A percentile compares a stretch with the other conserved stretches of the same genome.
These are phyloP conservation scores for Eutrema yunnanense DNA, from an alignment of 345 rosid genomes.

Conservation along the genomic window DNA sequence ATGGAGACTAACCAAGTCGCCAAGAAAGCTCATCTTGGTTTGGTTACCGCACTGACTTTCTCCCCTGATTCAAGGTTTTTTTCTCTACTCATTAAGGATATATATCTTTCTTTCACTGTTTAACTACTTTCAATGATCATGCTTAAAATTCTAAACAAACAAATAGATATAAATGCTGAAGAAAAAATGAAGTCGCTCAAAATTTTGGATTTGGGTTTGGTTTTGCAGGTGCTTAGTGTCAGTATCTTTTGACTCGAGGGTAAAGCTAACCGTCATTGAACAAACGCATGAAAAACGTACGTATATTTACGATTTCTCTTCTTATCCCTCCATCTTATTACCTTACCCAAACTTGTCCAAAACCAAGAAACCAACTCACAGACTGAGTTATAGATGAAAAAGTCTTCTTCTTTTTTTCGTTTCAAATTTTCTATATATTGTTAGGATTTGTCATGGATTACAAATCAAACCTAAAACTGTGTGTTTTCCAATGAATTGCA, in stretches of 20 bases:
- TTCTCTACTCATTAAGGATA: background rate
- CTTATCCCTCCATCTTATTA: background rate
- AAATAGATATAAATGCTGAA: background rate
- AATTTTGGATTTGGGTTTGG: constrained; percentile 10
- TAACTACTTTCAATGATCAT: background rate
- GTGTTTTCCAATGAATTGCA: constrained; percentile 15
- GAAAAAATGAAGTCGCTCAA: background rate
- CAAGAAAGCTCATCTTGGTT: constrained; percentile 76
- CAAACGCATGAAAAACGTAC: constrained; percentile 11
- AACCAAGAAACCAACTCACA: background rate
- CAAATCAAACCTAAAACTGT: background rate
- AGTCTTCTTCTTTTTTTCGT: background rate
- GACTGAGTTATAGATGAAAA: background rate
- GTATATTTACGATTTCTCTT: background rate
- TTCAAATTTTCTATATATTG: background rate
- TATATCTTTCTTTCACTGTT: background rate
- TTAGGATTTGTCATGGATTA: background rate
- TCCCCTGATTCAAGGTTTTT: constrained; percentile 87
- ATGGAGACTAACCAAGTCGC: constrained; percentile 41
- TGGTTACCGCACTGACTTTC: constrained; percentile 76
- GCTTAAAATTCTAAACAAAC: background rate
- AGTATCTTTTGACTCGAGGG: constrained; percentile 90
- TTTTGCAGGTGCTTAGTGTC: constrained; percentile 67
- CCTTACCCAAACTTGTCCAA: background rate
- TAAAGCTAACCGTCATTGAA: constrained; percentile 56